A percentile compares a stretch with the other conserved stretches of the same genome.
phyloP scores from a whole-genome alignment of 2,329 filamentous ascomycete genomes.

The Macroventuria anomochaeta region DNA sequence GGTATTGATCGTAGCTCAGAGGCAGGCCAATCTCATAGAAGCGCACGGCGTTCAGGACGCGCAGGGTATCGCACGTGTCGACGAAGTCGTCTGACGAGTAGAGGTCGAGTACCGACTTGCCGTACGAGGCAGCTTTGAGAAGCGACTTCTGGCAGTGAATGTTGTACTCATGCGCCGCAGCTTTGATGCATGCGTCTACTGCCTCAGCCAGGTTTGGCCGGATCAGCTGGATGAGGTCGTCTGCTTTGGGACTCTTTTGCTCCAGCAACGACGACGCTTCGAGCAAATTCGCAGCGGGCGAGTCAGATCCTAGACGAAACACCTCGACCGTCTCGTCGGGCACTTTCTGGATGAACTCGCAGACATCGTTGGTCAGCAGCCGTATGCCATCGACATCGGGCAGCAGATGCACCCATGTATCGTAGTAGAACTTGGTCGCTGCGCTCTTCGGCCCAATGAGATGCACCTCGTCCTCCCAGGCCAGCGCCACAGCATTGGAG shows the following conservation, averaged over 20 bases:
- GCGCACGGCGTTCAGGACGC: slow-evolving; percentile 89
- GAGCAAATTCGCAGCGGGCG: slow-evolving; percentile 87
- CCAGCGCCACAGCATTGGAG: slow-evolving; percentile 88
- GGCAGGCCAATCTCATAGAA: slow-evolving; percentile 91
- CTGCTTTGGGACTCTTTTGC: slow-evolving; percentile 92
- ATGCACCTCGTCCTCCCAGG: slow-evolving; percentile 98
- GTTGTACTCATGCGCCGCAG: slow-evolving; percentile 90
- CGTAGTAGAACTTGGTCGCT: slow-evolving; percentile 82
- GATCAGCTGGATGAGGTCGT: slow-evolving; percentile 97
- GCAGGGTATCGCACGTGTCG: slow-evolving; percentile 93
- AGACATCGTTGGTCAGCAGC: slow-evolving; percentile 89
- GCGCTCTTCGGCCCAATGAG: slow-evolving; percentile 85
- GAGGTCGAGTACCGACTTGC: slow-evolving; percentile 94
- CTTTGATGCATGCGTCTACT: slow-evolving; percentile 91
- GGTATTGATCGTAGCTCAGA: slow-evolving; percentile 91
- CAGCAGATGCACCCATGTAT: slow-evolving; percentile 86
- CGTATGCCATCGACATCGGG: slow-evolving; percentile 90
- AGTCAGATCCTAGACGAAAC: slow-evolving; percentile 86
- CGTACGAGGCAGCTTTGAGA: slow-evolving; percentile 95
- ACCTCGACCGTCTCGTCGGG: slow-evolving; percentile 86
- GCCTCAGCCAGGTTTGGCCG: slow-evolving; percentile 86
- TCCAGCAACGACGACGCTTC: slow-evolving; percentile 93
- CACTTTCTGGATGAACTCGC: slow-evolving; percentile 96
- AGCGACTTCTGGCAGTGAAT: slow-evolving; percentile 93
- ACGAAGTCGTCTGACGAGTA: slow-evolving; percentile 99